Base-by-base conservation (phyloP, 352 stramenopile genomes). In the Globisporangium nodosum region DNA sequence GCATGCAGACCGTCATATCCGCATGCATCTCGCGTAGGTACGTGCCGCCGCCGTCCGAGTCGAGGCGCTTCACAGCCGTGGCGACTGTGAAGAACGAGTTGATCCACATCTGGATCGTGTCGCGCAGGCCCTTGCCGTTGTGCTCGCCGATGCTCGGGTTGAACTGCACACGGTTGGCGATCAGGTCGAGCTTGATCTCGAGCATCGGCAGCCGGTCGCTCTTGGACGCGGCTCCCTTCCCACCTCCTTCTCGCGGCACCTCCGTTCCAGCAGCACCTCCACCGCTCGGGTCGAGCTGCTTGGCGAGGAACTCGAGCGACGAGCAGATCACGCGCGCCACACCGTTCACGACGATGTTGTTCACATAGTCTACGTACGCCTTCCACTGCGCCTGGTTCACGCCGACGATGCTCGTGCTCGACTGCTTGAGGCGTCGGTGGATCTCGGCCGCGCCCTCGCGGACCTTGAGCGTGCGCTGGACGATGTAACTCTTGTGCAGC, bases 361-460 rank as follows among this genome's bases (percentile, higher is more conserved):
- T 99, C 50, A 99, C 90, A 61, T 98, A 99, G 65, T 99, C 93
- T 20, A 98, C 88, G 62, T 99, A 99, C 15, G 88, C 90, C 54
- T 94, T 96, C 97, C 97, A 99, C 68, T 98, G 83, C n/a, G 93
- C 94, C 30, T 82, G 92, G 62, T 98, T 98, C 43, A 96, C 94
- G 13, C 84, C 78, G 12, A 98, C 88, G 33, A 99, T 91, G 9
- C 96, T 79, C 16, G 96, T 94, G 68, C 98, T 98, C 2, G 90
- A 98, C 61, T 98, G 92, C 68, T 99, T 98, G 47, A 99, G 59
- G 20, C 97, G 83, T 16, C 84, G 83, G 59, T 98, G 92, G 66
- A 99, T 99, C 73, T 98, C 89, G 11, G 96, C 88, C 5, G 96
- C 96, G 16, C 89, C 91, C 60, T 98, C 93, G 27, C 96, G 97